These are phyloP conservation scores for Ceratobasidium sp. DNA, from an alignment of 1,284 basidiomycete genomes.

Conservation along the genomic window DNA sequence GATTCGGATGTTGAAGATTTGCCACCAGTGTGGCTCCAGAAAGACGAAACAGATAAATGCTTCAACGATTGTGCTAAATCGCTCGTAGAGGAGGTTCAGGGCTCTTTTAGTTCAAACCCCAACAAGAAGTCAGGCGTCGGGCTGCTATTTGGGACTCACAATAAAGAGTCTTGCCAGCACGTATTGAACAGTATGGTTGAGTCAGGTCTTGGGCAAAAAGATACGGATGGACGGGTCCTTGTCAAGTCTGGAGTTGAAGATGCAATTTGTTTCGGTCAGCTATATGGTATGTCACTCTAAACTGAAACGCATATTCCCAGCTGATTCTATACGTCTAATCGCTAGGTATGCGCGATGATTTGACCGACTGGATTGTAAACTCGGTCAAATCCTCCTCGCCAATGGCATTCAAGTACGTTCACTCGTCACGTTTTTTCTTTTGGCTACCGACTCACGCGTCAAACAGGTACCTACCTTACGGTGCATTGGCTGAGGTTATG, in stretches of 20 bases:
- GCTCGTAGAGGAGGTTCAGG: slow-evolving; percentile 73
- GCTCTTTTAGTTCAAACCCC: slow-evolving; percentile 60
- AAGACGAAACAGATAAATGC: slow-evolving; percentile 83
- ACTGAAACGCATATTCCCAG: not conserved
- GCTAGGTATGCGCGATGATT: slow-evolving; percentile 86
- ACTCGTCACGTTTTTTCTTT: slow-evolving; percentile 29
- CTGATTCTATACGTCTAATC: slow-evolving; percentile 29
- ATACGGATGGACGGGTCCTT: slow-evolving; percentile 44
- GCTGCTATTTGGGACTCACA: slow-evolving; percentile 38
- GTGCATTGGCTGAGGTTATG: slow-evolving; percentile 81
- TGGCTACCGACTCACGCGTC: slow-evolving; percentile 1
- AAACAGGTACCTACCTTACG: slow-evolving; percentile 82
- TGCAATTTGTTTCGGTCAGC: slow-evolving; percentile 74
- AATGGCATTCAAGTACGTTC: slow-evolving; percentile 78
- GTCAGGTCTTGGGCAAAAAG: slow-evolving; percentile 42
- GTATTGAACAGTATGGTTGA: slow-evolving; percentile 39
- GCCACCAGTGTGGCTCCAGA: slow-evolving; percentile 78
- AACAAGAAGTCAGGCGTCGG: slow-evolving; percentile 49
- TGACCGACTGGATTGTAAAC: slow-evolving; percentile 78
- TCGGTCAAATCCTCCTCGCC: slow-evolving; percentile 72
- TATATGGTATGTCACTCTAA: slow-evolving; percentile 74
- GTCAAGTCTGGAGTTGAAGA: slow-evolving; percentile 26
- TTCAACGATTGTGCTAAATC: slow-evolving; percentile 79
- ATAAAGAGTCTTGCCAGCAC: slow-evolving; percentile 38
- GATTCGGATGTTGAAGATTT: slow-evolving; percentile 46